phyloP scores from a whole-genome alignment of 2,329 filamentous ascomycete species.

The Botrytis porri region DNA sequence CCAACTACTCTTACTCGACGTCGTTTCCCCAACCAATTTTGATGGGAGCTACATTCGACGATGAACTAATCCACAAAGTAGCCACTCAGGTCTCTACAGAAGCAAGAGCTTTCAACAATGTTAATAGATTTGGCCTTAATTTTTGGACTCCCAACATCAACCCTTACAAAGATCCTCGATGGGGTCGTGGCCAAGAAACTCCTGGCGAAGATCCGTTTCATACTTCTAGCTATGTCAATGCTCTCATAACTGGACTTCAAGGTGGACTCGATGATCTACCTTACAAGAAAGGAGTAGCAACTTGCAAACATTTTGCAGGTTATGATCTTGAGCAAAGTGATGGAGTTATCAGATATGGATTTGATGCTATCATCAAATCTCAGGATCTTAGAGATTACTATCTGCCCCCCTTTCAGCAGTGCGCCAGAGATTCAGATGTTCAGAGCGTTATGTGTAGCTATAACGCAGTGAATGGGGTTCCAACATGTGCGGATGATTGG shows the following conservation, averaged over 20 bases:
- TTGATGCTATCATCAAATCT: conserved; percentile 53
- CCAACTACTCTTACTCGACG: conserved; percentile 56
- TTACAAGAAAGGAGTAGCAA: conserved; percentile 49
- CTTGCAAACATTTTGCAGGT: conserved; percentile 58
- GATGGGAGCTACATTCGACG: conserved; percentile 62
- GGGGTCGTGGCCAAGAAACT: conserved; percentile 60
- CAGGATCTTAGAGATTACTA: conserved; percentile 69
- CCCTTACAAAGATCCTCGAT: conserved; percentile 59
- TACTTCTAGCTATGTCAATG: conserved; percentile 50
- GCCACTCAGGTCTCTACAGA: conserved; percentile 57
- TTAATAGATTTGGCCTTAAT: conserved; percentile 52
- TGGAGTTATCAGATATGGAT: conserved; percentile 47
- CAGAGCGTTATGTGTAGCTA: conserved; percentile 62
- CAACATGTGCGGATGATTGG: conserved; percentile 61
- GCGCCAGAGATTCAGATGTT: conserved; percentile 55
- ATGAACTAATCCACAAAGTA: conserved; percentile 56
- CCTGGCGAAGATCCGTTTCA: conserved; percentile 55
- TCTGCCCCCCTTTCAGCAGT: conserved; percentile 62
- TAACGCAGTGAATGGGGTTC: conserved; percentile 64
- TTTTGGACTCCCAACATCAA: conserved; percentile 69
- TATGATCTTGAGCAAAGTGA: conserved; percentile 52
- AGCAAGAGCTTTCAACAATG: conserved; percentile 63
- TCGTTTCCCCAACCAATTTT: conserved; percentile 64
- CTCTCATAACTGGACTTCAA: conserved; percentile 54
- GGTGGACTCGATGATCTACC: conserved; percentile 42